Percentiles rank a stretch among this genome's conserved stretches.
Evolutionary conservation across 2,329 filamentous ascomycete species (phyloP).

Genomic region (Penicillium sp.): DNA sequence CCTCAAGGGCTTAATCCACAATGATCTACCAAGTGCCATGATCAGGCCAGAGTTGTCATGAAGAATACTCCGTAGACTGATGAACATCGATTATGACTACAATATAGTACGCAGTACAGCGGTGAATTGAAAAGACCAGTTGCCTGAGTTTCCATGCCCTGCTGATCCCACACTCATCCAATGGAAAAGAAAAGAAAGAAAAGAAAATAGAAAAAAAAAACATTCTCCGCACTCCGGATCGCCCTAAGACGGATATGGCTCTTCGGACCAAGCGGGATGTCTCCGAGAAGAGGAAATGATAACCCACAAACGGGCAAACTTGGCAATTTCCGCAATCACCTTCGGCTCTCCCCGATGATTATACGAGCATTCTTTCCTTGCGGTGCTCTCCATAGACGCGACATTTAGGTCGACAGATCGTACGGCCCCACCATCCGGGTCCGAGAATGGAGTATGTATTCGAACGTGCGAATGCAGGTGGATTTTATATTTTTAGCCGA

Average conservation of each 20-base stretch:
- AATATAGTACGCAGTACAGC: too few species aligned
- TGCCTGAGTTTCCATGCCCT: neutral
- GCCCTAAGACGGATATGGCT: slow-evolving; percentile 3
- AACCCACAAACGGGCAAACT: neutral
- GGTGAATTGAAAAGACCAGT: too few species aligned
- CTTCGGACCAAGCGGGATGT: slow-evolving; percentile 2
- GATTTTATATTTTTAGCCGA: slow-evolving; percentile 4
- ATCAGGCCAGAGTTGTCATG: slow-evolving; percentile 11
- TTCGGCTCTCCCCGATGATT: neutral
- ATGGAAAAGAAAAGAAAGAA: neutral
- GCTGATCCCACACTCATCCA: neutral
- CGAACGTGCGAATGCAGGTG: slow-evolving; percentile 3
- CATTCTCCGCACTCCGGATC: slow-evolving; percentile 17
- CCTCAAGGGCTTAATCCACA: slow-evolving; percentile 17
- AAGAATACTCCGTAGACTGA: too few species aligned
- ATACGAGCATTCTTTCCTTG: neutral
- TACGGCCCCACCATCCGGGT: slow-evolving; percentile 33
- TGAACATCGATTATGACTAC: too few species aligned
- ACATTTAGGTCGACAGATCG: slow-evolving; percentile 2
- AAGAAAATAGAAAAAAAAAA: neutral
- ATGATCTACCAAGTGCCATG: slow-evolving; percentile 20
- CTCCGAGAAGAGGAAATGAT: slow-evolving; percentile 8
- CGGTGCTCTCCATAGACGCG: neutral
- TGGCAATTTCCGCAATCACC: neutral
- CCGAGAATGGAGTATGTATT: slow-evolving; percentile 14